Evolutionary conservation across 164 flowering plant species (phyloP).

Genomic region (Vitis amurensis): DNA sequence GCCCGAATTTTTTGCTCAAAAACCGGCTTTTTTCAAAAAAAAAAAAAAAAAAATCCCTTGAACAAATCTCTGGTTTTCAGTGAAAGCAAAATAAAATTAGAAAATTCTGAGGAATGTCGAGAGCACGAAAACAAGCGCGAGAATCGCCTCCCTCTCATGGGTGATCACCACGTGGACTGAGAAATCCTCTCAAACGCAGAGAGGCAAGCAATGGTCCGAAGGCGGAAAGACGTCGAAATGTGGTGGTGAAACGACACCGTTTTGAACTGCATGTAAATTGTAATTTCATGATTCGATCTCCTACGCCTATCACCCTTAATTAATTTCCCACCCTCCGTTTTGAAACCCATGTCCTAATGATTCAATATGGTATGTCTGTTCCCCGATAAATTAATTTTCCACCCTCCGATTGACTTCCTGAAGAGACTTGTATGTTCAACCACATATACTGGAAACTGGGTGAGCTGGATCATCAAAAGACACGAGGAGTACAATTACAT

Average conservation of each 20-base stretch:
- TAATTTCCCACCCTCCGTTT: too few relatives aligned
- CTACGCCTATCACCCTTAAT: too few relatives aligned
- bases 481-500: background rate
- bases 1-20: constrained; percentile 23
- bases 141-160: background rate
- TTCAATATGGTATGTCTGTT: too few relatives aligned
- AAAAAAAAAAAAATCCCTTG: background rate
- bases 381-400: too few relatives aligned
- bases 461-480: background rate
- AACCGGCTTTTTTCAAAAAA: constrained; percentile 2
- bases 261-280: too few relatives aligned
- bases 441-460: background rate
- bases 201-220: background rate
- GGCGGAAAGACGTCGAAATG: background rate
- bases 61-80: background rate
- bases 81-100: background rate
- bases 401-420: too few relatives aligned
- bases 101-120: background rate
- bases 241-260: too few relatives aligned
- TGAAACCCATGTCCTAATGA: too few relatives aligned
- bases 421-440: too few relatives aligned
- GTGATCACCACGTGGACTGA: constrained; percentile 1
- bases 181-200: too few relatives aligned
- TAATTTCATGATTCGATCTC: too few relatives aligned
- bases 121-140: background rate